Base-by-base conservation (phyloP, 176 grass and related monocot genomes). In the Poa pratensis region DNA sequence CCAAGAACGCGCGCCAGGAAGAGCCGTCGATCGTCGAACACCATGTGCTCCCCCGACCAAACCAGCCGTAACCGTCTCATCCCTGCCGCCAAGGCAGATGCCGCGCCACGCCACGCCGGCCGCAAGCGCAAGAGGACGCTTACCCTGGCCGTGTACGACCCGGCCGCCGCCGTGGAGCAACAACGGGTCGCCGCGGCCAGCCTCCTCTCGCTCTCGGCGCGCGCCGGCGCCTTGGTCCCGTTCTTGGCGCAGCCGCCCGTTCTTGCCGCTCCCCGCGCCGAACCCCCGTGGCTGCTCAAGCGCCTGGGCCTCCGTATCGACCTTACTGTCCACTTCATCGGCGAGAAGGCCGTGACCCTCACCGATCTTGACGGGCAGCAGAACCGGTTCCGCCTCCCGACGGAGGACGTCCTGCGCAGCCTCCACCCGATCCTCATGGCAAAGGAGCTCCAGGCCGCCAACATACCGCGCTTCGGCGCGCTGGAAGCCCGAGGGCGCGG, bases 361-460 rank as follows among this genome's bases (percentile, higher is more conserved):
- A 78, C 74, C n/a, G 80, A 88, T 45, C 50, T 88, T 53, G 22
- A 73, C 65, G 5, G 27, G 74, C 86, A 79, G 42, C 81, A 84
- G 81, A 88, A 78, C 86, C 80, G 86, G 40, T 70, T 88, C 80
- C 73, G 62, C 80, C 7, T 88, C 73, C 86, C 86, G 15, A 18
- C 0, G 3, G 63, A 28, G 4, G 43, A 54, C 55, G 81, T 40
- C 24, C 2, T 12, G 1, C 5, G 5, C 22, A 19, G 1, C 43
- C 75, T 88, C 86, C 75, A 18, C 65, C 6, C 65, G 16, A 16
- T 88, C 11, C 65, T 88, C 43, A 40, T 13, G 17, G 22, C 4
- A 3, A n/a, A 26, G 53, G 75, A 88, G 86, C 73, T 77, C 80
- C 4, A 12, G 15, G 62, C n/a, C 10, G 80, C 86, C 73, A 69